phyloP scores from a whole-genome alignment of 495 filamentous ascomycete species.

The Penicillium bialowiezense region DNA sequence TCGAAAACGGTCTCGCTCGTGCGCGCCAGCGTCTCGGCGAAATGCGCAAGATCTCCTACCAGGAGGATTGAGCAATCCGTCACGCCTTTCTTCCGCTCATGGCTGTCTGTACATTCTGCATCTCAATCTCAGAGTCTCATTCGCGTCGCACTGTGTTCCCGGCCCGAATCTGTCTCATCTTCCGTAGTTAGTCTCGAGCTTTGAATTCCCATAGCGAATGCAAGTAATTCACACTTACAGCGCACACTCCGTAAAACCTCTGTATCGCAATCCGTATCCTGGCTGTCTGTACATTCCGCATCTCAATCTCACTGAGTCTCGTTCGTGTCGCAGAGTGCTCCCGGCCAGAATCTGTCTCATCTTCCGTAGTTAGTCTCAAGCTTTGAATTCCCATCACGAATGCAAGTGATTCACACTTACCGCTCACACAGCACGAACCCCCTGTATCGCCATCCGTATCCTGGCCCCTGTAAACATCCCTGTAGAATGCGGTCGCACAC shows the following conservation, averaged over 20 bases:
- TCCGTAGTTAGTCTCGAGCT: slow-evolving; percentile 7
- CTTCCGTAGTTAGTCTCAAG: slow-evolving; percentile 6
- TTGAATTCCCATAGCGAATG: slow-evolving; percentile 8
- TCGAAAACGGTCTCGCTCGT: slow-evolving; percentile 81
- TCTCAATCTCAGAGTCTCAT: background rate
- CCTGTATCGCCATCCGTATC: background rate
- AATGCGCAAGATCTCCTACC: slow-evolving; percentile 98
- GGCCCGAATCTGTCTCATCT: background rate
- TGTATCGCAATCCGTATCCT: background rate
- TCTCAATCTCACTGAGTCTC: background rate
- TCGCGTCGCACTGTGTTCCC: background rate
- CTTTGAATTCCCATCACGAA: slow-evolving; percentile 7
- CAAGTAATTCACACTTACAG: background rate
- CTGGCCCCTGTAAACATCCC: background rate
- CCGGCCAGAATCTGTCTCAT: background rate
- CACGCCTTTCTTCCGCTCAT: background rate
- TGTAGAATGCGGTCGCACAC: background rate
- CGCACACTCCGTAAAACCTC: background rate
- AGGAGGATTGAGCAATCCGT: slow-evolving; percentile 61
- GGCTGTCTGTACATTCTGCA: slow-evolving; percentile 10
- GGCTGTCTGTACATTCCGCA: slow-evolving; percentile 10
- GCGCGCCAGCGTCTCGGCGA: slow-evolving; percentile 85
- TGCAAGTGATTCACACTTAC: slow-evolving; percentile 1
- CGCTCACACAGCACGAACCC: background rate
- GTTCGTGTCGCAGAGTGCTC: background rate